These are phyloP conservation scores for Apiotrichum montevideense DNA, from an alignment of 1,284 basidiomycete genomes.

Conservation along the genomic window DNA sequence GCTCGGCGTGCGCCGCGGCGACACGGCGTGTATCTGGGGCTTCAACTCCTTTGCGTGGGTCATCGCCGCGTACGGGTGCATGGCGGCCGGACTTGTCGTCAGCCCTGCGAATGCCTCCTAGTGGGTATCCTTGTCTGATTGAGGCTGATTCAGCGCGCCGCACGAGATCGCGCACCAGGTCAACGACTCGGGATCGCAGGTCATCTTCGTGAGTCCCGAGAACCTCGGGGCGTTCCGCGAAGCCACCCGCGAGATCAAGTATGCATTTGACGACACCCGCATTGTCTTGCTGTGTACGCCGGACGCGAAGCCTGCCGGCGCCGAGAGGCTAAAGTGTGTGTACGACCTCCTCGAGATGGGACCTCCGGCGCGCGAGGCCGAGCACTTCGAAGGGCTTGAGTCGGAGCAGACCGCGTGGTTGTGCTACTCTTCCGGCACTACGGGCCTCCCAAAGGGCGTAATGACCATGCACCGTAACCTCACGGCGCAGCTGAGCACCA, in stretches of 20 bases:
- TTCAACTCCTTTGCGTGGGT: slow-evolving; percentile 61
- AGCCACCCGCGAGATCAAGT: slow-evolving; percentile 11
- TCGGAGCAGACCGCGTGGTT: slow-evolving; percentile 36
- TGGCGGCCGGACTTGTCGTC: slow-evolving; percentile 30
- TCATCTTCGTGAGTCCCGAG: slow-evolving; percentile 55
- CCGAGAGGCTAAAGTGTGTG: no score
- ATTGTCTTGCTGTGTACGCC: slow-evolving; percentile 7
- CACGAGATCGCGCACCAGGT: slow-evolving; percentile 45
- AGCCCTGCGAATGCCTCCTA: slow-evolving; percentile 41
- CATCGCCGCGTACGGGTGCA: slow-evolving; percentile 55
- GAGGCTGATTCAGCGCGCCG: slow-evolving; percentile 24
- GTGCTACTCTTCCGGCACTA: slow-evolving; percentile 63
- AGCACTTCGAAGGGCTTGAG: slow-evolving; percentile 8
- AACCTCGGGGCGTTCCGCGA: slow-evolving; percentile 45
- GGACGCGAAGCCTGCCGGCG: no score
- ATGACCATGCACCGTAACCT: slow-evolving; percentile 63
- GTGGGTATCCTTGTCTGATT: slow-evolving; percentile 4
- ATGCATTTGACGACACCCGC: slow-evolving; percentile 2
- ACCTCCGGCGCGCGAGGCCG: not conserved
- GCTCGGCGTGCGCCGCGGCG: slow-evolving; percentile 24
- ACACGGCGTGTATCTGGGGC: slow-evolving; percentile 38
- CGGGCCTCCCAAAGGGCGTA: slow-evolving; percentile 45
- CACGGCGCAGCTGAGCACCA: slow-evolving; percentile 35
- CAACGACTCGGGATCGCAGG: slow-evolving; percentile 53
- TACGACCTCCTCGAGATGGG: no score